These are phyloP conservation scores for Alternaria arborescens DNA, from an alignment of 2,329 filamentous ascomycete species.

Conservation along the genomic window DNA sequence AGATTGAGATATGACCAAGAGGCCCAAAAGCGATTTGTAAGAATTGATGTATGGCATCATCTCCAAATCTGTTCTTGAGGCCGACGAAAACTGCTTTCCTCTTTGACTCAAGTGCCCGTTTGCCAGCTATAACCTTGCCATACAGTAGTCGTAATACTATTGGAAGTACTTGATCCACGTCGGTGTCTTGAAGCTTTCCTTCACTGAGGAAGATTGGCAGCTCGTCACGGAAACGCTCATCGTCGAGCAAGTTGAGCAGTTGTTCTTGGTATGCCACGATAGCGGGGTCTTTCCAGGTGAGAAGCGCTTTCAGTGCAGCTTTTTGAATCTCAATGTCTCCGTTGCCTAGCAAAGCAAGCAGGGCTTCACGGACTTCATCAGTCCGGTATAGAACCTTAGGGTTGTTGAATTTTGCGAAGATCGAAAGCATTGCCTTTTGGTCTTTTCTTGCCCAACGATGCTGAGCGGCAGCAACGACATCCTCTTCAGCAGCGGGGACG, in stretches of 20 bases:
- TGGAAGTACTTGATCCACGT: conserved; percentile 79
- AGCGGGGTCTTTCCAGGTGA: conserved; percentile 85
- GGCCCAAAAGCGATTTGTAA: conserved; percentile 81
- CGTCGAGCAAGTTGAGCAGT: conserved; percentile 85
- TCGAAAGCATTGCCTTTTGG: conserved; percentile 79
- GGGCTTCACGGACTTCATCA: conserved; percentile 75
- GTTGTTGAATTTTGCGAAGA: conserved; percentile 88
- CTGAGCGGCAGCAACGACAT: conserved; percentile 24
- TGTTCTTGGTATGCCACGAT: conserved; percentile 84
- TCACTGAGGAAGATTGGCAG: conserved; percentile 82
- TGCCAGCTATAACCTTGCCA: conserved; percentile 85
- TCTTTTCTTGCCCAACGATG: conserved; percentile 76
- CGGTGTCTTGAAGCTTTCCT: conserved; percentile 74
- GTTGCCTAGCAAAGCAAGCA: conserved; percentile 81
- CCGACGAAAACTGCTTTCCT: conserved; percentile 78
- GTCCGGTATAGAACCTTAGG: conserved; percentile 83
- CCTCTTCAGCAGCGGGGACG: neutral
- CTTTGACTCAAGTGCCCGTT: conserved; percentile 81
- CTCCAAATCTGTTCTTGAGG: conserved; percentile 74
- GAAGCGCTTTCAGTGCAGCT: conserved; percentile 80
- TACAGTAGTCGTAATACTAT: conserved; percentile 88
- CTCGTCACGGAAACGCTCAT: conserved; percentile 91
- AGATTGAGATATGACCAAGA: conserved; percentile 68
- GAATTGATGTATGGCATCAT: conserved; percentile 80
- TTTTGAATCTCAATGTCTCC: conserved; percentile 92